A percentile compares a stretch with the other conserved stretches of the same genome.
Evolutionary conservation across 768 basidiomycete genomes (phyloP).

Genomic region (Mycena galericulata): DNA sequence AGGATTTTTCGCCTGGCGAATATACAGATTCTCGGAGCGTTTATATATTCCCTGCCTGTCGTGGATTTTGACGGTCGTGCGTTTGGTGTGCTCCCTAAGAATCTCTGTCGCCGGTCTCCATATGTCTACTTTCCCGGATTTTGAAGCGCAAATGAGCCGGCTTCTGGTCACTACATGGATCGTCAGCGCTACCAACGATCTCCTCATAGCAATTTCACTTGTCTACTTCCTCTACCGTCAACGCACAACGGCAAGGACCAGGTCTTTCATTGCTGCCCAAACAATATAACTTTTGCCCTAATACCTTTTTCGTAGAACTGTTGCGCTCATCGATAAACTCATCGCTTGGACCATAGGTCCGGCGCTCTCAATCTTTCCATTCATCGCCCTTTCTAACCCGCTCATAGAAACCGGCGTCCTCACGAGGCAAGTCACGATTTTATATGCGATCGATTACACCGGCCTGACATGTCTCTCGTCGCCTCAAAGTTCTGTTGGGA

Average conservation of each 20-base stretch:
- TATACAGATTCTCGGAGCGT: neutral
- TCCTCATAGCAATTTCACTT: neutral
- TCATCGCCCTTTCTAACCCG: neutral
- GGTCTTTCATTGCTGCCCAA: neutral
- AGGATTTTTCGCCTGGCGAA: slow-evolving; percentile 11
- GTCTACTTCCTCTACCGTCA: neutral
- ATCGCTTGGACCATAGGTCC: too few species aligned
- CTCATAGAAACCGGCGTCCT: neutral
- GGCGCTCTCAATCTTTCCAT: too few species aligned
- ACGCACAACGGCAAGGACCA: too few species aligned
- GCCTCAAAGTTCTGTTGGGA: too few species aligned
- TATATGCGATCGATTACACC: too few species aligned
- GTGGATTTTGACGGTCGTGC: neutral
- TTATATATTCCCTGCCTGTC: neutral
- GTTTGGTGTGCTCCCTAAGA: neutral
- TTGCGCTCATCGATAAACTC: neutral
- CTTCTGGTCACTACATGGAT: neutral
- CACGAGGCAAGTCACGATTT: neutral
- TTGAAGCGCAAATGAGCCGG: neutral
- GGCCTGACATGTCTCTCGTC: too few species aligned
- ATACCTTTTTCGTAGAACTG: neutral
- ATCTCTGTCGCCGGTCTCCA: neutral
- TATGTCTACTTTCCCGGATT: neutral
- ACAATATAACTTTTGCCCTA: neutral
- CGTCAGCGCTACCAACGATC: neutral